Percentiles rank a stretch among this genome's conserved stretches.
phyloP scores from a whole-genome alignment of 306 rosid genomes.

The Malus fusca region DNA sequence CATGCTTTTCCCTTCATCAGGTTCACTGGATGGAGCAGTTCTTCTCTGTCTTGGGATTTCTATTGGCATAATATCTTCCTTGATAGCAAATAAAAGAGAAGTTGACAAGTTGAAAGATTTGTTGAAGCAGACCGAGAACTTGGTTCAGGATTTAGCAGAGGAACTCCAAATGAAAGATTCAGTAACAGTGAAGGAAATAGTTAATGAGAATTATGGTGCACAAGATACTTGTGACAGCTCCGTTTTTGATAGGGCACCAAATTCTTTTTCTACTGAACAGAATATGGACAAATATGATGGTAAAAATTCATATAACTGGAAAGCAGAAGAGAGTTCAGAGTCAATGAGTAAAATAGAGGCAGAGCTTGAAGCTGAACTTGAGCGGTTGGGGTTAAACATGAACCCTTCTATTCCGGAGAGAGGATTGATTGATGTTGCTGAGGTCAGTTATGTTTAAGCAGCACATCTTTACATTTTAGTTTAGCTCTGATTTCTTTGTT shows the following conservation, averaged over 20 bases:
- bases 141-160: constrained; percentile 87
- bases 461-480: not conserved
- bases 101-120: constrained; percentile 43
- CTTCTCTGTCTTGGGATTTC: constrained; percentile 72
- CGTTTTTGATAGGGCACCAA: constrained; percentile 25
- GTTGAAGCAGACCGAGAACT: constrained; percentile 62
- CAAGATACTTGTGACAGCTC: constrained; percentile 41
- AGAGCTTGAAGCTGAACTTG: constrained; percentile 97
- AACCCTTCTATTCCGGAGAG: constrained; percentile 38
- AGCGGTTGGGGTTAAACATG: constrained; percentile 70
- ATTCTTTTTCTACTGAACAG: constrained; percentile 37
- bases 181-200: constrained; percentile 69
- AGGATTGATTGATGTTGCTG: constrained; percentile 47
- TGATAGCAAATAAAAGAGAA: constrained; percentile 46
- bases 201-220: constrained; percentile 45
- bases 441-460: constrained; percentile 36
- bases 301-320: constrained; percentile 31
- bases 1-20: constrained; percentile 20
- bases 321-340: constrained; percentile 51
- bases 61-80: constrained; percentile 53
- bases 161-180: constrained; percentile 88
- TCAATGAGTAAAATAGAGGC: constrained; percentile 86
- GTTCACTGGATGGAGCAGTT: constrained; percentile 41
- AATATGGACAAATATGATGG: constrained; percentile 20
- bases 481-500: not conserved